These are phyloP conservation scores for Coemansia interrupta DNA, from an alignment of 192 early-diverging fungal genomes.

Conservation along the genomic window DNA sequence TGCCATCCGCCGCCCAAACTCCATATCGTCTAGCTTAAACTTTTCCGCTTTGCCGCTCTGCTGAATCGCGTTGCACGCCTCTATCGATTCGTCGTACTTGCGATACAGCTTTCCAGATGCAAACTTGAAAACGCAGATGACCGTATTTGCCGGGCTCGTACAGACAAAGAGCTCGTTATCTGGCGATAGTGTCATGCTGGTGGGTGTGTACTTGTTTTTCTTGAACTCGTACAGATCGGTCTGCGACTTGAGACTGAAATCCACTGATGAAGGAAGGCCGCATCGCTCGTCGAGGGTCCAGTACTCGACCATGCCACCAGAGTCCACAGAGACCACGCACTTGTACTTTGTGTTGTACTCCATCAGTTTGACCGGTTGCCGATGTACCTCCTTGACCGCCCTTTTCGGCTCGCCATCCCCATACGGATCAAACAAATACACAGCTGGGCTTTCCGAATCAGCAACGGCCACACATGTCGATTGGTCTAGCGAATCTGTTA, in stretches of 20 bases:
- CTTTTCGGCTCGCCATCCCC: slow-evolving; percentile 62
- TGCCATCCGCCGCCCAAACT: slow-evolving; percentile 90
- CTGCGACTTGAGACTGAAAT: slow-evolving; percentile 84
- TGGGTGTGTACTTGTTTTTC: slow-evolving; percentile 78
- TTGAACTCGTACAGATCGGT: slow-evolving; percentile 97
- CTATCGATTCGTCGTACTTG: slow-evolving; percentile 88
- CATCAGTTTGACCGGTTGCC: slow-evolving; percentile 73
- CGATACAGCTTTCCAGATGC: slow-evolving; percentile 79
- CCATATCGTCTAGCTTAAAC: slow-evolving; percentile 91
- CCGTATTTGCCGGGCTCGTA: slow-evolving; percentile 75
- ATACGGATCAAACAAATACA: slow-evolving; percentile 83
- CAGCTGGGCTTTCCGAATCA: slow-evolving; percentile 63
- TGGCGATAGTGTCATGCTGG: slow-evolving; percentile 75
- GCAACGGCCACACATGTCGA: slow-evolving; percentile 78
- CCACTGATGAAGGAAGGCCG: slow-evolving; percentile 59
- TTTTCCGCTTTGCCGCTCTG: slow-evolving; percentile 53
- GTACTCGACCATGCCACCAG: slow-evolving; percentile 90
- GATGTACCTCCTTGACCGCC: slow-evolving; percentile 64
- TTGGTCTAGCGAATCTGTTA: slow-evolving; percentile 79
- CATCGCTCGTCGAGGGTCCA: slow-evolving; percentile 75
- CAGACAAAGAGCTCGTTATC: slow-evolving; percentile 84
- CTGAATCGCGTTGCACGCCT: slow-evolving; percentile 57
- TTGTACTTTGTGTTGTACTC: slow-evolving; percentile 72
- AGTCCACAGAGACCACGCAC: slow-evolving; percentile 80
- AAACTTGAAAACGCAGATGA: slow-evolving; percentile 82